Percentiles rank a stretch among this genome's conserved stretches.
Conservation (phyloP, 23 red algal species). For the Gracilariopsis chorda region DNA sequence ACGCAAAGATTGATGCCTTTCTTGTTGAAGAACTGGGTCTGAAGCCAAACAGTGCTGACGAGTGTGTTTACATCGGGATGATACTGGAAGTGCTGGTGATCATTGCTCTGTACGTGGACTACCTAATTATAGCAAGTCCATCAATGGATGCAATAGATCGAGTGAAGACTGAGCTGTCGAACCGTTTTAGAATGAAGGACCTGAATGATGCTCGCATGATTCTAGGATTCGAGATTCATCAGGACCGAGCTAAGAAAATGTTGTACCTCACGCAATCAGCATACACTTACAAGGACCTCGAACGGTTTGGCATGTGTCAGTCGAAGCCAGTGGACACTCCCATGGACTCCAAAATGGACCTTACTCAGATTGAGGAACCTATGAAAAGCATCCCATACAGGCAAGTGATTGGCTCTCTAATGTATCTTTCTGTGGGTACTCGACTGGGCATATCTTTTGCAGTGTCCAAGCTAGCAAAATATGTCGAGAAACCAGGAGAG, state of each 20-base stretch:
- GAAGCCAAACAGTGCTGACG: not conserved
- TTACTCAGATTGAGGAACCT: not conserved
- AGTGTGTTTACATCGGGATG: not conserved
- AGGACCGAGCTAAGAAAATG: not conserved
- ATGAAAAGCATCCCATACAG: not conserved
- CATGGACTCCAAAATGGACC: not conserved
- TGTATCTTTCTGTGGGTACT: slow-evolving; percentile 43
- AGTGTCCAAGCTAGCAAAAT: not conserved
- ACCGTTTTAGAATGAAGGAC: slow-evolving; percentile 14
- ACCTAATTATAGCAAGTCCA: slow-evolving; percentile 9
- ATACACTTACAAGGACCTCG: slow-evolving; percentile 11
- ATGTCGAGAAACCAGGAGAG: not conserved
- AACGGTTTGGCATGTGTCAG: slow-evolving; percentile 28
- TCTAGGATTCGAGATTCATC: slow-evolving; percentile 40
- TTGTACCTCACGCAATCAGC: not conserved
- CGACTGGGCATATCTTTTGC: too few relatives aligned
- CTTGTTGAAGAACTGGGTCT: not conserved
- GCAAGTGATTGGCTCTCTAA: slow-evolving; percentile 19
- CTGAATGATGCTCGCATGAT: not conserved
- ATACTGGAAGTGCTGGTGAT: not conserved
- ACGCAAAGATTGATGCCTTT: not conserved
- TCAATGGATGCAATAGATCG: not conserved
- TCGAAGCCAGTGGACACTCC: slow-evolving; percentile 28
- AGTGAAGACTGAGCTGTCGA: not conserved
- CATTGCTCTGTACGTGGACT: slow-evolving; percentile 25